Base-by-base conservation (phyloP, 768 basidiomycete genomes). In the Mycena indigotica region DNA sequence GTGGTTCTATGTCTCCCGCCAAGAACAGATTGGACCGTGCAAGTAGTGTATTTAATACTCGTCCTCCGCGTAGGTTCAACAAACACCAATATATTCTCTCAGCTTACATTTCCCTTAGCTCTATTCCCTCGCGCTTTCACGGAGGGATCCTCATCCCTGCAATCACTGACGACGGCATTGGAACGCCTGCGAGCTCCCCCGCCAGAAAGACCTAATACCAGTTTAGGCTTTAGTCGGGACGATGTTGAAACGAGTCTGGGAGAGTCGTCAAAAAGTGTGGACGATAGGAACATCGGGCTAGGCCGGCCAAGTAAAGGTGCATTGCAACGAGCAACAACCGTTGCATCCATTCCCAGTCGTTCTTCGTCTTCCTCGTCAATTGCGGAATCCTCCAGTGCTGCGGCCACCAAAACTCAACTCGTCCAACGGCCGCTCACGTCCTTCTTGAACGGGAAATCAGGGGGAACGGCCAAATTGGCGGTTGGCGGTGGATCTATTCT, bases 181-280 rank as follows among this genome's bases (percentile, higher is more conserved):
- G 85, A 90, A 66, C 88, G 85, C 65, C 76, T 91, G n/a, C 77
- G 79, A 25, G 80, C 82, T 69, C 88, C 85, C 0, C 80, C 85
- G 2, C 89, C 87, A 3, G 77, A 77, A 23, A 70, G 88, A 39
- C 88, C 89, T 1, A 88, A 80, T 53, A 88, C 88, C 2, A 88
- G 84, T 55, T 71, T 90, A 74, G 89, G 87, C 28, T 88, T 90
- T 68, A 80, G 82, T 52, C 69, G 66, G 30, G 75, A 77, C 23
- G 61, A 61, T 24, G 82, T 52, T 69, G 66, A 29, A 74, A 77
- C 23, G 61, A 61, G 21, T 65, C 67, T 15, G 58, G 52, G 5
- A 62, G 58, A 62, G 24, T 53, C 65, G 24, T 59, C 60, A 2
- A 40, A 40, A 24, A 66, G 63, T 26, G 39, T 28, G 25, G 63